phyloP scores from a whole-genome alignment of 805 yeast species.

The Metschnikowia orientalis region DNA sequence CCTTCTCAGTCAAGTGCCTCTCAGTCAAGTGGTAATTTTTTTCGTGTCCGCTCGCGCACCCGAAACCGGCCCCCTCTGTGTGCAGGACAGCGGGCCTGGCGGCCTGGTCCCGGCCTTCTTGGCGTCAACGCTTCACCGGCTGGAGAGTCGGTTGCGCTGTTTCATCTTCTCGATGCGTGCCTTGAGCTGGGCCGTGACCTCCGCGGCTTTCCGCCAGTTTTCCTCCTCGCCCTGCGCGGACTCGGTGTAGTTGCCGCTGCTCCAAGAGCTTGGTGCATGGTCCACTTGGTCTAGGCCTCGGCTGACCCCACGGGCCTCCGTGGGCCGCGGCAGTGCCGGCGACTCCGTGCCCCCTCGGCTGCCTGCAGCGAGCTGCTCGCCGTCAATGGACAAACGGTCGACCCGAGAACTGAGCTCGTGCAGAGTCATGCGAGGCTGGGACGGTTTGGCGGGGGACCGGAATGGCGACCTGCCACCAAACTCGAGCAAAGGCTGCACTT shows the following conservation, averaged over 20 bases:
- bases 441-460: slow-evolving; percentile 13
- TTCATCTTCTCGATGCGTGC: slow-evolving; percentile 89
- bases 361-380: slow-evolving; percentile 6
- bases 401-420: slow-evolving; percentile 40
- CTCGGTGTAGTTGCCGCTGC: background rate
- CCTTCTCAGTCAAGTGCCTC: too few species aligned
- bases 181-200: slow-evolving; percentile 78
- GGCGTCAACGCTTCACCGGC: too few species aligned
- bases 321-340: background rate
- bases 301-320: slow-evolving; percentile 1
- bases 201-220: slow-evolving; percentile 87
- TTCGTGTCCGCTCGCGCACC: too few species aligned
- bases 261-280: background rate
- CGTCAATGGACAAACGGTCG: slow-evolving; percentile 37
- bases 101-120: too few species aligned
- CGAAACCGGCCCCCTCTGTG: slow-evolving; percentile 6
- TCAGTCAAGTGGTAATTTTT: too few species aligned
- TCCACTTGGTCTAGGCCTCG: too few species aligned
- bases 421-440: slow-evolving; percentile 22
- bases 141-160: slow-evolving; percentile 41
- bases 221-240: slow-evolving; percentile 41
- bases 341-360: background rate
- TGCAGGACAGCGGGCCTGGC: slow-evolving; percentile 13
- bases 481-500: slow-evolving; percentile 6
- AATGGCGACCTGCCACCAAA: slow-evolving; percentile 12